These are phyloP conservation scores for Dimargaris cristalligena DNA, from an alignment of 192 early-diverging fungal species.

Conservation along the genomic window DNA sequence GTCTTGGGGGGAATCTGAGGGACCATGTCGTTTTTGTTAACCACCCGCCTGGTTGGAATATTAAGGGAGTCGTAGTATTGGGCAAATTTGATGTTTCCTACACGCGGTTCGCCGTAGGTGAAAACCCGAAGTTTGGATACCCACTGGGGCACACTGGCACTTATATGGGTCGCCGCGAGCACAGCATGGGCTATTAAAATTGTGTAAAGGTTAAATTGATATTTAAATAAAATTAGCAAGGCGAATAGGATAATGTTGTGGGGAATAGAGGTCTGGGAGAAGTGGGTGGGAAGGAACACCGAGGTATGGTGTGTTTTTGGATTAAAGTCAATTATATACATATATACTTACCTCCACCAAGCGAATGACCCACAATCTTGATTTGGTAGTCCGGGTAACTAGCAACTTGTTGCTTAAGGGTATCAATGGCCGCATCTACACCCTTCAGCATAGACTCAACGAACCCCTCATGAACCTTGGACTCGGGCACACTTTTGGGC, in stretches of 20 bases:
- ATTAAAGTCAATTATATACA: no score
- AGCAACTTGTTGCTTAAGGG: background rate
- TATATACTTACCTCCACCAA: no score
- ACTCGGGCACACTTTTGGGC: background rate
- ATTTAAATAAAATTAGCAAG: no score
- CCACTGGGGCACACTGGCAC: background rate
- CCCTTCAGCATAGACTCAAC: background rate
- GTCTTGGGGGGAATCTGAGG: conserved; percentile 10
- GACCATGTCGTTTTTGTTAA: conserved; percentile 13
- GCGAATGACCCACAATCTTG: conserved; percentile 16
- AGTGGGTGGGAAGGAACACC: no score
- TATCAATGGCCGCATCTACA: background rate
- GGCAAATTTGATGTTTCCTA: background rate
- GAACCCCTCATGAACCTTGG: background rate
- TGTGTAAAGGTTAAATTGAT: no score
- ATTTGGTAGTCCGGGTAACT: conserved; percentile 19
- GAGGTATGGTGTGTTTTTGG: no score
- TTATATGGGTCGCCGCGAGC: background rate
- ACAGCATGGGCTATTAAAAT: background rate
- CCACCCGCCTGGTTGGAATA: conserved; percentile 12
- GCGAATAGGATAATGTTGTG: no score
- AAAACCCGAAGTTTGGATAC: background rate
- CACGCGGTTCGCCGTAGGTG: conserved; percentile 15
- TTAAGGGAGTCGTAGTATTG: background rate
- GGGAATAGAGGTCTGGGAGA: no score